A percentile compares a stretch with the other conserved stretches of the same genome.
These are phyloP conservation scores for Cyberlindnera samutprakarnensis DNA, from an alignment of 805 yeast species.

Conservation along the genomic window DNA sequence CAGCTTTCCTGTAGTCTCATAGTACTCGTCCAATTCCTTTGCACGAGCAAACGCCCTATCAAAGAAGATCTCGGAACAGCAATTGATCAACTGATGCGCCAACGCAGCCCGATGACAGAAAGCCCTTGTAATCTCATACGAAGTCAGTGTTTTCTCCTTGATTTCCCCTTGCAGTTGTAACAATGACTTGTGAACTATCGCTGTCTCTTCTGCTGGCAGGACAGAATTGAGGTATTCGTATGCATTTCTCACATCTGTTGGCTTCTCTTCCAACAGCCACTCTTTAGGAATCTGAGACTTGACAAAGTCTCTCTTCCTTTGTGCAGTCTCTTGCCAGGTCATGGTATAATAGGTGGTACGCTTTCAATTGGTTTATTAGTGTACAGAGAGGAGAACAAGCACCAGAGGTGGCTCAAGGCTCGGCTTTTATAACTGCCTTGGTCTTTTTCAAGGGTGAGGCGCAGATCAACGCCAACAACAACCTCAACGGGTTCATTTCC, in stretches of 20 bases:
- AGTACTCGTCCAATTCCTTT: conserved; percentile 42
- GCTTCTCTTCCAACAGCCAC: conserved; percentile 4
- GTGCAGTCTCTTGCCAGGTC: conserved; percentile 14
- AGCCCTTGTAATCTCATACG: conserved; percentile 6
- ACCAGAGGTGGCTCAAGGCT: too few species aligned
- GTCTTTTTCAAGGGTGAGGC: too few species aligned
- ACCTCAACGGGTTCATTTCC: too few species aligned
- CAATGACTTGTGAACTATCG: conserved; percentile 4
- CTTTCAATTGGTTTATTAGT: too few species aligned
- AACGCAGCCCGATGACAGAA: conserved; percentile 13
- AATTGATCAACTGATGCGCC: conserved; percentile 43
- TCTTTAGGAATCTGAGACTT: conserved; percentile 11
- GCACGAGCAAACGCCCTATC: conserved; percentile 52
- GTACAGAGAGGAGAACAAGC: too few species aligned
- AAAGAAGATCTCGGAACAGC: conserved; percentile 31
- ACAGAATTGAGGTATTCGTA: conserved; percentile 3
- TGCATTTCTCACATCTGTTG: conserved; percentile 2
- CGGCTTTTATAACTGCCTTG: too few species aligned
- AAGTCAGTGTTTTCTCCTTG: conserved; percentile 3
- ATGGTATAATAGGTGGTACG: too few species aligned
- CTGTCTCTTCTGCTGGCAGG: conserved; percentile 4
- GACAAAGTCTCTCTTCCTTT: conserved; percentile 9
- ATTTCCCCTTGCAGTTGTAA: conserved; percentile 7
- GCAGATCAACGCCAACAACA: too few species aligned
- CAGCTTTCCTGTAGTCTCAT: conserved; percentile 36